phyloP scores from a whole-genome alignment of 2,329 filamentous ascomycete species.

The Alternaria angustiovoidea region DNA sequence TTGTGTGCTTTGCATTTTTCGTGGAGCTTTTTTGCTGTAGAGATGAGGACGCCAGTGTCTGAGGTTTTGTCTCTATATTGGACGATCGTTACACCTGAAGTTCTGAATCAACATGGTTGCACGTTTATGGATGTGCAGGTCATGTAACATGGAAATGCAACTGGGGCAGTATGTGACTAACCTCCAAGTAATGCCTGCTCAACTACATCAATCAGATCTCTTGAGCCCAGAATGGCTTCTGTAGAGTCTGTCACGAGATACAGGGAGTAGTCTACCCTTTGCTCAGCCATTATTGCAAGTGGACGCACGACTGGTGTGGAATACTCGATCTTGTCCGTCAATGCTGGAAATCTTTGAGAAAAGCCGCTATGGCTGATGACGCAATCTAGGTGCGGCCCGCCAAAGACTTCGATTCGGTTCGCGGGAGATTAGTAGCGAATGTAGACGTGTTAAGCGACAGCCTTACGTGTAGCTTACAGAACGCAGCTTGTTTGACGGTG shows the following conservation, averaged over 20 bases:
- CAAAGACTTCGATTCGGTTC: slow-evolving; percentile 1
- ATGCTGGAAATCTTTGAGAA: neutral
- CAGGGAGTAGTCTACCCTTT: slow-evolving; percentile 75
- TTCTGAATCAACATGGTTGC: neutral
- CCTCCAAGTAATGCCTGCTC: slow-evolving; percentile 78
- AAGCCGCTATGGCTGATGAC: slow-evolving; percentile 8
- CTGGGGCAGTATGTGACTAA: slow-evolving; percentile 32
- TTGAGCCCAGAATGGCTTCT: slow-evolving; percentile 77
- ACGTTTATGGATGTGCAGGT: neutral
- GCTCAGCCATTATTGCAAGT: slow-evolving; percentile 37
- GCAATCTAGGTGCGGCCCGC: slow-evolving; percentile 5
- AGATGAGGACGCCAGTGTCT: slow-evolving; percentile 75
- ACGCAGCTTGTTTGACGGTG: neutral
- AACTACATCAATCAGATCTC: slow-evolving; percentile 76
- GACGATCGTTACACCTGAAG: slow-evolving; percentile 74
- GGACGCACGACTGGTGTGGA: slow-evolving; percentile 6
- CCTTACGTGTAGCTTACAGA: neutral
- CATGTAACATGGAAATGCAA: neutral
- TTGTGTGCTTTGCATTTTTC: slow-evolving; percentile 70
- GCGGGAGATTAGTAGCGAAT: neutral
- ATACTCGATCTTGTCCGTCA: neutral
- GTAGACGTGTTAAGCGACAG: slow-evolving; percentile 1
- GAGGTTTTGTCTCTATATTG: slow-evolving; percentile 90
- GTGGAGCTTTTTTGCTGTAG: slow-evolving; percentile 76
- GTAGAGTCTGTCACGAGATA: slow-evolving; percentile 96